These are phyloP conservation scores for Pleurotus cornucopiae DNA, from an alignment of 768 basidiomycete genomes.

Conservation along the genomic window DNA sequence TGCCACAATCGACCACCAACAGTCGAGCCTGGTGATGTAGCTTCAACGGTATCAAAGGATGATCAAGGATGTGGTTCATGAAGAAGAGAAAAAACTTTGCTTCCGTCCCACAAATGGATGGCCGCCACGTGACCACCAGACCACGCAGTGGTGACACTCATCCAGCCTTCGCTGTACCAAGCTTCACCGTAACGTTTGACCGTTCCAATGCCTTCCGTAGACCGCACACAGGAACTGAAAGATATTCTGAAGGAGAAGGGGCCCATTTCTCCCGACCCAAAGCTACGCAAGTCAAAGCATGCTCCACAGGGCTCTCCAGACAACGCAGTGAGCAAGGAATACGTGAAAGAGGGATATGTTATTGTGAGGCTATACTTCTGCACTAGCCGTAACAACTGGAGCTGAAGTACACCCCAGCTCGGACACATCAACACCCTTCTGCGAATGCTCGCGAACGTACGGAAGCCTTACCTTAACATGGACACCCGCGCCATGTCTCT, in stretches of 20 bases:
- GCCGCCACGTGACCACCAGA: background rate
- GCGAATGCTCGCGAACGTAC: slow-evolving; percentile 69
- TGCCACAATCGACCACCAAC: slow-evolving; percentile 25
- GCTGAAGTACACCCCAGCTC: slow-evolving; percentile 37
- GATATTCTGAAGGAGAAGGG: slow-evolving; percentile 42
- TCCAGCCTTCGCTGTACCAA: no score
- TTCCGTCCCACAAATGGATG: background rate
- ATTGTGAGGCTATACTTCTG: slow-evolving; percentile 39
- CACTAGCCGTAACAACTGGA: background rate
- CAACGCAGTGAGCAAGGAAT: slow-evolving; percentile 54
- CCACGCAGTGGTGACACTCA: background rate
- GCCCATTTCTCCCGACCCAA: slow-evolving; percentile 19
- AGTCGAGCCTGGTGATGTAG: background rate
- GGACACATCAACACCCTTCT: slow-evolving; percentile 68
- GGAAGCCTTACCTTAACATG: slow-evolving; percentile 85
- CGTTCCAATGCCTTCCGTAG: slow-evolving; percentile 45
- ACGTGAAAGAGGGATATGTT: slow-evolving; percentile 70
- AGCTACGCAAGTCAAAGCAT: slow-evolving; percentile 14
- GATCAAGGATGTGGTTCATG: background rate
- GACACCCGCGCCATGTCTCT: slow-evolving; percentile 53
- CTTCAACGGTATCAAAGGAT: background rate
- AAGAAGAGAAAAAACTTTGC: background rate
- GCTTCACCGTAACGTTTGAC: background rate
- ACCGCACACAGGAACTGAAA: slow-evolving; percentile 64
- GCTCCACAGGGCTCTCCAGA: background rate